phyloP scores from a whole-genome alignment of 176 grass and related monocot species.

The Oryza meyeriana region DNA sequence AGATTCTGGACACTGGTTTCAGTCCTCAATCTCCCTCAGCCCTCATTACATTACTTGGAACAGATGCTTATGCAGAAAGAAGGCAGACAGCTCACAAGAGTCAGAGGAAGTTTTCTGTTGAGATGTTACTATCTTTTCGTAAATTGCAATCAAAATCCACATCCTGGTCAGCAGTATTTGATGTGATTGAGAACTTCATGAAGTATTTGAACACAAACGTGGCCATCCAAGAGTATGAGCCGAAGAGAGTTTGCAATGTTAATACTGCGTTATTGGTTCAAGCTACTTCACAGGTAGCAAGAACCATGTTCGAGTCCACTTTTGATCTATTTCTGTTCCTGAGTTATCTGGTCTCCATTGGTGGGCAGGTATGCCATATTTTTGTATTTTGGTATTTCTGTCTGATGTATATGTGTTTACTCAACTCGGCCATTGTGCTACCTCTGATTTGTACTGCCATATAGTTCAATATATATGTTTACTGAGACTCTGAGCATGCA shows the following conservation, averaged over 20 bases:
- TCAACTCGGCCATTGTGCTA: background rate
- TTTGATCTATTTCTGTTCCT: conserved; percentile 88
- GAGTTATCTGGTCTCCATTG: conserved; percentile 68
- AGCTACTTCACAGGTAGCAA: conserved; percentile 78
- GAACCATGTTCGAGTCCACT: conserved; percentile 81
- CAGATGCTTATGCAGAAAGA: conserved; percentile 71
- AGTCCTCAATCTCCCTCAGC: conserved; percentile 55
- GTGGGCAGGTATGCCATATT: conserved; percentile 79
- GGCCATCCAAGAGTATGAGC: conserved; percentile 34
- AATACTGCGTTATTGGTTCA: conserved; percentile 76
- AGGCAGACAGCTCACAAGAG: conserved; percentile 65
- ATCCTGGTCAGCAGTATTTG: conserved; percentile 67
- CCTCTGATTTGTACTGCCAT: background rate
- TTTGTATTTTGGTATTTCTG: conserved; percentile 16
- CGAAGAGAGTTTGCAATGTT: conserved; percentile 52
- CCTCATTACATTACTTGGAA: conserved; percentile 66
- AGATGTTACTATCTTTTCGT: conserved; percentile 83
- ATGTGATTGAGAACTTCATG: conserved; percentile 79
- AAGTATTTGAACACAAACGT: conserved; percentile 53
- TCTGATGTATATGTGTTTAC: conserved; percentile 4
- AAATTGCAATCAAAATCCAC: conserved; percentile 59
- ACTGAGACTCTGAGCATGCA: conserved; percentile 10
- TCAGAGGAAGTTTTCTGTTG: conserved; percentile 93
- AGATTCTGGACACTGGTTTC: conserved; percentile 69
- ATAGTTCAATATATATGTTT: conserved; percentile 26